A percentile compares a stretch with the other conserved stretches of the same genome.
Conservation (phyloP, 495 filamentous ascomycete species). For the Daldinia concentrica region DNA sequence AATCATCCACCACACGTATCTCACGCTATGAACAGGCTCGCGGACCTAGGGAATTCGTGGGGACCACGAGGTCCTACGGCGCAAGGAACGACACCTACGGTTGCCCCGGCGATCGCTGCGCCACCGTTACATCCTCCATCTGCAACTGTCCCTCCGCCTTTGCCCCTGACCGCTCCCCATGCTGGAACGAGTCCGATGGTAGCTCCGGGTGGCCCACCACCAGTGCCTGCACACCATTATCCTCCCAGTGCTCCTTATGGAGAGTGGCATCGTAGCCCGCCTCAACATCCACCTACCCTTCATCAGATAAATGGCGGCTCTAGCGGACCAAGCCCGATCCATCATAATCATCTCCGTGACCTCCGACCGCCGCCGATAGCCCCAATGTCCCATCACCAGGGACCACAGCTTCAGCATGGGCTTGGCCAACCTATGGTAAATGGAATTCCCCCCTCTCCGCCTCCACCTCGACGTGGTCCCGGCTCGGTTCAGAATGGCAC, state of each 20-base stretch:
- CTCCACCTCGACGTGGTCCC: conserved; percentile 49
- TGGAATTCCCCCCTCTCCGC: conserved; percentile 53
- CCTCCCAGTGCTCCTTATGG: conserved; percentile 50
- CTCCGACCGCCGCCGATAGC: conserved; percentile 55
- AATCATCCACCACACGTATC: conserved; percentile 33
- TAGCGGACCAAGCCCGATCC: conserved; percentile 45
- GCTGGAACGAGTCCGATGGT: conserved; percentile 42
- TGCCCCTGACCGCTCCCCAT: conserved; percentile 37
- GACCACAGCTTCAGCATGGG: conserved; percentile 51
- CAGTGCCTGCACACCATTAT: conserved; percentile 50
- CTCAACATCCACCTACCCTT: conserved; percentile 47
- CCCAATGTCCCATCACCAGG: conserved; percentile 49
- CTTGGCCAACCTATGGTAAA: conserved; percentile 53
- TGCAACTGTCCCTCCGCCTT: conserved; percentile 32
- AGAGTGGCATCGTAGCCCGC: conserved; percentile 46
- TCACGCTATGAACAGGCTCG: conserved; percentile 33
- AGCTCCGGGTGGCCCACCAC: conserved; percentile 46
- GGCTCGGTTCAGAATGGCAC: conserved; percentile 32
- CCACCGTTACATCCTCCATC: conserved; percentile 38
- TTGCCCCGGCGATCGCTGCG: conserved; percentile 25
- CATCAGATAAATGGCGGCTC: conserved; percentile 56
- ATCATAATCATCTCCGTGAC: conserved; percentile 52
- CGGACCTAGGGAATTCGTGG: conserved; percentile 40
- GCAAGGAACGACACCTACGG: conserved; percentile 24
- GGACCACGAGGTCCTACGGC: conserved; percentile 26